A percentile compares a stretch with the other conserved stretches of the same genome.
phyloP scores from a whole-genome alignment of 2,329 filamentous ascomycete species.

The Hymenoscyphus scutula region DNA sequence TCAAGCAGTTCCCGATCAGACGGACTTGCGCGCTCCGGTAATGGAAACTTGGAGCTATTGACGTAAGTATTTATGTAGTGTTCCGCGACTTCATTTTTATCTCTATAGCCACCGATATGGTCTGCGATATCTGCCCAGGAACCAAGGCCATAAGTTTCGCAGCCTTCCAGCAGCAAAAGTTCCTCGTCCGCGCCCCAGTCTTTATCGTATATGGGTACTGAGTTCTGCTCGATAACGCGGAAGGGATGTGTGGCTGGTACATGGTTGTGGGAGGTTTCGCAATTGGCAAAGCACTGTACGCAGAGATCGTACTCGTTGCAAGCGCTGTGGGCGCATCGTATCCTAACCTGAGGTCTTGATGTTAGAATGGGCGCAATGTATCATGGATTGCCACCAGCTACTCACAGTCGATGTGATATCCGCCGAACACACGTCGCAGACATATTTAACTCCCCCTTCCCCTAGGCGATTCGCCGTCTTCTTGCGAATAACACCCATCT shows the following conservation, averaged over 20 bases:
- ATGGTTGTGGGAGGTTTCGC: constrained; percentile 77
- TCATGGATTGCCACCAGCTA: constrained; percentile 25
- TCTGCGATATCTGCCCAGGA: constrained; percentile 98
- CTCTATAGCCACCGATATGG: constrained; percentile 92
- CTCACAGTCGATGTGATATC: constrained; percentile 95
- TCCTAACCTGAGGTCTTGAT: constrained; percentile 67
- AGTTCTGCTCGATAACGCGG: constrained; percentile 96
- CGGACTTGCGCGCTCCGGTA: constrained; percentile 83
- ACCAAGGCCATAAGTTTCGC: constrained; percentile 91
- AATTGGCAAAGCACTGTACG: constrained; percentile 88
- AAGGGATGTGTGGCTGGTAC: constrained; percentile 83
- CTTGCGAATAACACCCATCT: constrained; percentile 93
- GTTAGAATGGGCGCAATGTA: constrained; percentile 10
- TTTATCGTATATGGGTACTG: constrained; percentile 89
- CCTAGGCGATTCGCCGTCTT: constrained; percentile 84
- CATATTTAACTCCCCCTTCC: constrained; percentile 89
- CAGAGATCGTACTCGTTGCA: constrained; percentile 97
- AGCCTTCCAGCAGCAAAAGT: constrained; percentile 86
- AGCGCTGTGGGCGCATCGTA: constrained; percentile 72
- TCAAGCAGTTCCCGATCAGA: constrained; percentile 76
- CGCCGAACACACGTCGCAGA: constrained; percentile 94
- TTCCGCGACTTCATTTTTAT: constrained; percentile 92
- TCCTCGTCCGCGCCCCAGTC: constrained; percentile 99
- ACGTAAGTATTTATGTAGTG: constrained; percentile 91
- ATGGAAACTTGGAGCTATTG: constrained; percentile 76